phyloP scores from a whole-genome alignment of 78 protist genomes.

The Corallochytrium limacisporum region DNA sequence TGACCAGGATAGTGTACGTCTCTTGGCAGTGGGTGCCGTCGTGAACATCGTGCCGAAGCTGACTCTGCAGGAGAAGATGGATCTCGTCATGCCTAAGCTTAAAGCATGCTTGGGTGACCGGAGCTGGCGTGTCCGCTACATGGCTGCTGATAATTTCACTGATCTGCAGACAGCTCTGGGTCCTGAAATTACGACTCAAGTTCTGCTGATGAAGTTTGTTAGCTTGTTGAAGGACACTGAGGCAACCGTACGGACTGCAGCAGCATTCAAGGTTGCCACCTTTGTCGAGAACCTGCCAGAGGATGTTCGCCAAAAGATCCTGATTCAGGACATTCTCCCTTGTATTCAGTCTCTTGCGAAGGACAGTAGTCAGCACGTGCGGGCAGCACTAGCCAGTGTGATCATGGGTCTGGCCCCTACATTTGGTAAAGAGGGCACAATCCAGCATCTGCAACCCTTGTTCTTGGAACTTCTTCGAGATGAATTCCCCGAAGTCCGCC shows the following conservation, averaged over 20 bases:
- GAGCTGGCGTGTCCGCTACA: slow-evolving; percentile 92
- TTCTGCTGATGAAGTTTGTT: slow-evolving; percentile 40
- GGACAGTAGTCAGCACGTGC: slow-evolving; percentile 77
- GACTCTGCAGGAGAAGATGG: slow-evolving; percentile 38
- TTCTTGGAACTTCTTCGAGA: slow-evolving; percentile 70
- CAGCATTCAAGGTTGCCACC: slow-evolving; percentile 60
- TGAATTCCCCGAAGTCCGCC: slow-evolving; percentile 78
- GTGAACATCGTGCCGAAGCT: slow-evolving; percentile 41
- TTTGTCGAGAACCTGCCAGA: slow-evolving; percentile 31
- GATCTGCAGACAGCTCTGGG: slow-evolving; percentile 24
- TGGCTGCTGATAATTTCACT: slow-evolving; percentile 52
- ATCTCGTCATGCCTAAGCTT: slow-evolving; percentile 45
- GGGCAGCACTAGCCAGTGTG: slow-evolving; percentile 75
- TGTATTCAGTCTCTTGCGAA: slow-evolving; percentile 42
- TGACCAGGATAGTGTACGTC: slow-evolving; percentile 88
- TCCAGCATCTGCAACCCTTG: slow-evolving; percentile 60
- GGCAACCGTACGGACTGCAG: slow-evolving; percentile 92
- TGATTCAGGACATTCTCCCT: slow-evolving; percentile 39
- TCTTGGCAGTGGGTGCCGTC: slow-evolving; percentile 70
- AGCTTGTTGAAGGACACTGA: slow-evolving; percentile 77
- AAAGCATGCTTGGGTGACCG: slow-evolving; percentile 52
- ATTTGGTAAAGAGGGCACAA: slow-evolving; percentile 51
- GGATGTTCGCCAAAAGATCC: slow-evolving; percentile 9
- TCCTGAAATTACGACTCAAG: slow-evolving; percentile 43
- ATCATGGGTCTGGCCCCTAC: slow-evolving; percentile 66